Base-by-base conservation (phyloP, 768 basidiomycete species). In the Tephrocybe sp. region DNA sequence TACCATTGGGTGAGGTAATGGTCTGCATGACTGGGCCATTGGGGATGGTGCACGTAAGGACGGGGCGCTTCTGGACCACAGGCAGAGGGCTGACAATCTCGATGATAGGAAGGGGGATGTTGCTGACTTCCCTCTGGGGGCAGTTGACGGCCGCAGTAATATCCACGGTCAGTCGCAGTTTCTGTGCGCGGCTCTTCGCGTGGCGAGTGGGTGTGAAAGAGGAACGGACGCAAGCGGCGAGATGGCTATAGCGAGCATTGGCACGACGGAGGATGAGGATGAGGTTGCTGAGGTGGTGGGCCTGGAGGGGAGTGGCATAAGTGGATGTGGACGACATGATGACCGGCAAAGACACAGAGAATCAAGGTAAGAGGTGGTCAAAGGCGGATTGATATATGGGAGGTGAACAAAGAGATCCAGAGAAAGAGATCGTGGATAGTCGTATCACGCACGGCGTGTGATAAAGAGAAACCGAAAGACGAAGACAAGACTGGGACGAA, bases 141-240 rank as follows among this genome's bases (percentile, higher is more conserved):
- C 76, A 77, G 15, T 60, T 60, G 33, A 67, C 62, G 1, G 82
- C 80, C 21, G 62, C 67, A 14, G 61, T 56, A 21, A 75, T 71
- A 64, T 78, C 69, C 42, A 85, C 65, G 5, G 51, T 57, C 28
- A 84, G 77, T 24, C 74, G 70, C n/a, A 77, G 71, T 12, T 53
- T 52, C 11, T 53, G 57, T 3, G 83, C 83, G 21, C 68, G 76
- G n/a, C 62, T 70, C 48, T 73, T 76, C 9, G 83, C 83, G 58
- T 77, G 78, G 53, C 71, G 56, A 0, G 77, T 77, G 14, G 68
- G 73, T 8, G 42, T 63, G 4, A 66, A 62, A 3, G 65, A 52
- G 20, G 56, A 57, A 43, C 80, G 78, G 21, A 69, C 61, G 33
- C 62, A 59, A 26, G 62, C 60, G 2, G 80, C 78, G 48, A 78